These are phyloP conservation scores for Panus rudis DNA, from an alignment of 768 basidiomycete species.

Conservation along the genomic window DNA sequence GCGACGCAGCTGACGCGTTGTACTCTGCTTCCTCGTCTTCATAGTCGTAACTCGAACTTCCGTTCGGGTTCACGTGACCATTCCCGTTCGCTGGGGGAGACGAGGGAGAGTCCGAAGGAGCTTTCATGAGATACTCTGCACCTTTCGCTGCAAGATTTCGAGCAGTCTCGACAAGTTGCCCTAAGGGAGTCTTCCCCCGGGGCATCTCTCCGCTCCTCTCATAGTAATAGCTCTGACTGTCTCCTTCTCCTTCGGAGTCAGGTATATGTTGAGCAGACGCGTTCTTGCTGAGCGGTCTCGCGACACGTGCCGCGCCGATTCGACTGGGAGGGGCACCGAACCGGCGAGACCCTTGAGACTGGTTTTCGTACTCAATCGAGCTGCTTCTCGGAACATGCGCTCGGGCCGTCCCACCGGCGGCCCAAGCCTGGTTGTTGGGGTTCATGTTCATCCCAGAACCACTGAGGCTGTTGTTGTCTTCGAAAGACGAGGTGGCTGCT, in stretches of 20 bases:
- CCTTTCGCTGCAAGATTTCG: conserved; percentile 42
- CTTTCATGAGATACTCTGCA: conserved; percentile 63
- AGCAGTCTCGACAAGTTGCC: conserved; percentile 50
- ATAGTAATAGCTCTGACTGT: too few relatives aligned
- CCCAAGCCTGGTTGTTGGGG: conserved; percentile 64
- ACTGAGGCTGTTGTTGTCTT: conserved; percentile 7
- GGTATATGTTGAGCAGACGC: conserved; percentile 52
- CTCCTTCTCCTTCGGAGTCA: conserved; percentile 63
- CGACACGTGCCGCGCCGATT: conserved; percentile 21
- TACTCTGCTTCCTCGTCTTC: conserved; percentile 67
- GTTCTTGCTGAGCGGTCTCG: conserved; percentile 49
- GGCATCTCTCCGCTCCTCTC: too few relatives aligned
- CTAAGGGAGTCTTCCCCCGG: conserved; percentile 67
- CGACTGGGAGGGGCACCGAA: conserved; percentile 57
- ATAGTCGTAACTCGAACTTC: conserved; percentile 65
- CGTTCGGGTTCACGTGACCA: conserved; percentile 31
- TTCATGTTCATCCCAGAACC: conserved; percentile 28
- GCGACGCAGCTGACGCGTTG: conserved; percentile 23
- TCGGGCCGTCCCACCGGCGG: conserved; percentile 45
- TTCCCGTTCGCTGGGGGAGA: conserved; percentile 20
- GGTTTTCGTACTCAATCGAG: conserved; percentile 74
- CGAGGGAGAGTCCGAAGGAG: conserved; percentile 52
- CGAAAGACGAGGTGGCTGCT: conserved; percentile 41
- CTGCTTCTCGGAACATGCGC: conserved; percentile 57
- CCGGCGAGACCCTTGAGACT: conserved; percentile 48